Evolutionary conservation across 2,329 filamentous ascomycete genomes (phyloP).

Genomic region (Fusarium sp.): DNA sequence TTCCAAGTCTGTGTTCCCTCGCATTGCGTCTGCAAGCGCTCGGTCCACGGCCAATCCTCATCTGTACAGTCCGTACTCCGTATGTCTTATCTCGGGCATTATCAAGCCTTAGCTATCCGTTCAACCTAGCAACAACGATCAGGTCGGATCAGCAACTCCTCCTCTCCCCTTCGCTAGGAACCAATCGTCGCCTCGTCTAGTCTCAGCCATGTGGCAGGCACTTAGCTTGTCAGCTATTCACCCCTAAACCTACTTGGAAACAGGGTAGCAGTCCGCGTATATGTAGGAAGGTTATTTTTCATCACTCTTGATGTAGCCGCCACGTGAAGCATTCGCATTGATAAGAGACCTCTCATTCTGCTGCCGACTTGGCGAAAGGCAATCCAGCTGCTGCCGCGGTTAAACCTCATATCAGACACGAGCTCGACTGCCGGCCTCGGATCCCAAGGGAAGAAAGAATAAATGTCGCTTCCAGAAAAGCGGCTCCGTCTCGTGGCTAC

Average conservation of each 20-base stretch:
- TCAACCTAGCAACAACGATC: background rate
- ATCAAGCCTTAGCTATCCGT: constrained; percentile 8
- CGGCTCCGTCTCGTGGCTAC: constrained; percentile 25
- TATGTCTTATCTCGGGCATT: constrained; percentile 27
- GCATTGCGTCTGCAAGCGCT: constrained; percentile 19
- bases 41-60: constrained; percentile 12
- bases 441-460: constrained; percentile 26
- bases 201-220: constrained; percentile 9
- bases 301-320: background rate
- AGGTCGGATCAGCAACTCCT: constrained; percentile 1
- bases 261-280: constrained; percentile 7
- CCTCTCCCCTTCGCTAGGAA: background rate
- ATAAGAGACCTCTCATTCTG: constrained; percentile 30
- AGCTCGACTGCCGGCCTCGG: constrained; percentile 35
- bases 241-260: constrained; percentile 5
- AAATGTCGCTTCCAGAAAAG: constrained; percentile 34
- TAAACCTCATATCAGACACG: constrained; percentile 20
- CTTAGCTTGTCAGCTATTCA: background rate
- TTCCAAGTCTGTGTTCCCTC: constrained; percentile 27
- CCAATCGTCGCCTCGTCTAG: background rate
- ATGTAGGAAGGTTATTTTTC: background rate
- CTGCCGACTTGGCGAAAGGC: constrained; percentile 20
- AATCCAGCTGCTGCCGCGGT: constrained; percentile 35
- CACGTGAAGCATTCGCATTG: constrained; percentile 9
- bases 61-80: constrained; percentile 22